Percentiles rank a stretch among this genome's conserved stretches.
Evolutionary conservation across 441 rosid species (phyloP).

Genomic region (Macaranga tanarius): DNA sequence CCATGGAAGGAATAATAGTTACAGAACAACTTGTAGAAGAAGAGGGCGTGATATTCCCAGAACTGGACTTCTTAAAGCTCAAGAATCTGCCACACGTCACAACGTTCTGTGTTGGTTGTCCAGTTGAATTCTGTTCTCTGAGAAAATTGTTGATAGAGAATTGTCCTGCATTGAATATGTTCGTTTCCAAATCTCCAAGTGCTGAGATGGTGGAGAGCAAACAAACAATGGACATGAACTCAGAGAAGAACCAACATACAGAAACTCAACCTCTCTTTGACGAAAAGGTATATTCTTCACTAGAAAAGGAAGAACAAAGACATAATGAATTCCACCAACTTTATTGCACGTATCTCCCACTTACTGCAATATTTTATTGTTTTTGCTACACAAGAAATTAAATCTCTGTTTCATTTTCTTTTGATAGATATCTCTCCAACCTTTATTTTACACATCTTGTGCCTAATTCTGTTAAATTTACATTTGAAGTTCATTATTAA

Average conservation of each 20-base stretch:
- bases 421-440: no score
- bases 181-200: neutral
- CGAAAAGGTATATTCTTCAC: constrained; percentile 11
- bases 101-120: constrained; percentile 9
- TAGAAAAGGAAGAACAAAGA: no score
- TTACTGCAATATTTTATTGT: neutral
- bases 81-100: constrained; percentile 6
- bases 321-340: neutral
- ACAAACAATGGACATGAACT: neutral
- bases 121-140: constrained; percentile 11
- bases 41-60: neutral
- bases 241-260: neutral
- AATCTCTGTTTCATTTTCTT: no score
- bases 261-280: constrained; percentile 13
- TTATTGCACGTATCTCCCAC: neutral
- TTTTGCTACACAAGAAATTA: neutral
- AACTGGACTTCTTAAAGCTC: neutral
- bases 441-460: no score
- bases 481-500: no score
- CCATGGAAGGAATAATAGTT: neutral
- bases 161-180: constrained; percentile 4
- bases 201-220: no score
- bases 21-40: neutral
- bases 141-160: neutral
- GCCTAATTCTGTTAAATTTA: no score